Percentiles rank a stretch among this genome's conserved stretches.
These are phyloP conservation scores for Solanum commersonii DNA, from an alignment of 257 asterid species.

Conservation along the genomic window DNA sequence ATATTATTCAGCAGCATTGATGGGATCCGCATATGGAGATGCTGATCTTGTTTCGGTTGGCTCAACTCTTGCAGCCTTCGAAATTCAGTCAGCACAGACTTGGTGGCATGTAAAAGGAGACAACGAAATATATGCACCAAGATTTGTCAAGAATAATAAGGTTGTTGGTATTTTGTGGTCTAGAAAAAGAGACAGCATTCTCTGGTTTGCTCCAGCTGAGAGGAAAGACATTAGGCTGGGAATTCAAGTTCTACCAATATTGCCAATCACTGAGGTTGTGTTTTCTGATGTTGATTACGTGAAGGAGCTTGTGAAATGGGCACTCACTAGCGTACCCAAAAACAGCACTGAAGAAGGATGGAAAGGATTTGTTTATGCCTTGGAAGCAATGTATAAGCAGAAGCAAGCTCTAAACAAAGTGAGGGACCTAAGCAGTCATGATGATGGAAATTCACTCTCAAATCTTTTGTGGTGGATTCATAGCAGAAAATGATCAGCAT, in stretches of 20 bases:
- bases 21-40: slow-evolving; percentile 90
- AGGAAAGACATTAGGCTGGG: slow-evolving; percentile 80
- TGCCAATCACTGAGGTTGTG: slow-evolving; percentile 65
- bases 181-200: slow-evolving; percentile 72
- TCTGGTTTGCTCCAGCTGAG: slow-evolving; percentile 83
- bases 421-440: slow-evolving; percentile 40
- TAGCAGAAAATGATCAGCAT: slow-evolving; percentile 36
- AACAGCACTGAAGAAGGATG: slow-evolving; percentile 88
- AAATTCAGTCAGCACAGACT: slow-evolving; percentile 64
- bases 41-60: slow-evolving; percentile 62
- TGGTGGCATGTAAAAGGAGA: slow-evolving; percentile 86
- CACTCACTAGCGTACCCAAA: slow-evolving; percentile 47
- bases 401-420: slow-evolving; percentile 36
- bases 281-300: slow-evolving; percentile 55
- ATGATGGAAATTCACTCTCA: slow-evolving; percentile 76
- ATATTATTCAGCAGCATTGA: slow-evolving; percentile 81
- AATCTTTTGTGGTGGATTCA: slow-evolving; percentile 94
- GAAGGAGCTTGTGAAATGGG: slow-evolving; percentile 66
- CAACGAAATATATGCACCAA: slow-evolving; percentile 36
- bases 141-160: slow-evolving; percentile 50
- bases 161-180: slow-evolving; percentile 88
- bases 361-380: slow-evolving; percentile 78
- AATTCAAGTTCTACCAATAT: slow-evolving; percentile 71
- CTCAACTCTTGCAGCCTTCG: slow-evolving; percentile 59
- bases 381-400: slow-evolving; percentile 64